phyloP scores from a whole-genome alignment of 176 grass and related monocot genomes.

The Alopecurus myosuroides region DNA sequence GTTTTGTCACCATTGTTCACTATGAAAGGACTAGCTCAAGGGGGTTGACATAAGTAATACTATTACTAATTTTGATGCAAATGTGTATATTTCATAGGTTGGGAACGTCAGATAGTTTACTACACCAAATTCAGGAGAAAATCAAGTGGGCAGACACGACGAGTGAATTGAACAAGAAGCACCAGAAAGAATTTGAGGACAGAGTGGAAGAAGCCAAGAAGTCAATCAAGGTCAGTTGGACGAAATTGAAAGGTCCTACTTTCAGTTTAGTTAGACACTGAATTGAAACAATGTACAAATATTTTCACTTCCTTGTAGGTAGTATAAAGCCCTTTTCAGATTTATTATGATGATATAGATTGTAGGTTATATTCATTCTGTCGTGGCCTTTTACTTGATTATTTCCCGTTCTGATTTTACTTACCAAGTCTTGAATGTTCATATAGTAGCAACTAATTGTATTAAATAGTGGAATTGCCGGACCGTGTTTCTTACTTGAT shows the following conservation, averaged over 20 bases:
- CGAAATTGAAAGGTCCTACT: background rate
- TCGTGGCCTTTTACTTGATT: background rate
- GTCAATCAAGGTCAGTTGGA: constrained; percentile 88
- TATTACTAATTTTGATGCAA: constrained; percentile 15
- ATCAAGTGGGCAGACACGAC: constrained; percentile 98
- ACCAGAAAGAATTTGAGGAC: constrained; percentile 93
- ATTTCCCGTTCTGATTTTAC: background rate
- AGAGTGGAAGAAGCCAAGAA: constrained; percentile 96
- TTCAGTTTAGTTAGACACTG: background rate
- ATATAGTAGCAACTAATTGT: constrained; percentile 39
- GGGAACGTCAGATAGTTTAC: constrained; percentile 80
- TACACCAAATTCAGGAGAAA: constrained; percentile 98
- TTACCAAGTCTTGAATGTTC: constrained; percentile 9
- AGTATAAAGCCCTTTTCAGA: background rate
- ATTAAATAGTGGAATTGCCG: constrained; percentile 66
- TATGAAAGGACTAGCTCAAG: background rate
- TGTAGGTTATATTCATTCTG: constrained; percentile 5
- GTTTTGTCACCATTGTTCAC: background rate
- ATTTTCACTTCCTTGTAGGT: background rate
- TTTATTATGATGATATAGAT: background rate
- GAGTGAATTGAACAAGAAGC: constrained; percentile 77
- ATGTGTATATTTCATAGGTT: constrained; percentile 41
- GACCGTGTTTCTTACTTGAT: constrained; percentile 86
- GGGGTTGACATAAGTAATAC: background rate
- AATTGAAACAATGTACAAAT: background rate